Base-by-base conservation (phyloP, 2,329 filamentous ascomycete genomes). In the Coniochaeta prunicola region DNA sequence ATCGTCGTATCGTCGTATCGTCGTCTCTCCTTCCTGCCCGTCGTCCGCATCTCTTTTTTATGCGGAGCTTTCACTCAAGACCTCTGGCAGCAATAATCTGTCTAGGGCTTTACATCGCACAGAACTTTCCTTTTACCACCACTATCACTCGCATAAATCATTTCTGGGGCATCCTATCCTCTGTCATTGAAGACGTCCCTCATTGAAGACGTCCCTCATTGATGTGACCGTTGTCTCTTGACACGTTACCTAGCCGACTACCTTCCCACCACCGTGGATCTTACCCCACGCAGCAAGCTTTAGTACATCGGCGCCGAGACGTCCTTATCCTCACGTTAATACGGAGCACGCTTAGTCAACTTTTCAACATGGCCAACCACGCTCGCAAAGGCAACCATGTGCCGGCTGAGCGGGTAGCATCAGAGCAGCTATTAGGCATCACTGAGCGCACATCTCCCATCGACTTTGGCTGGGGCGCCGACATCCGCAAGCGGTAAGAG, bases 401-500 rank as follows among this genome's bases (percentile, higher is more conserved):
- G 58, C 66, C 69, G 4, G 61, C 63, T 13, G 67, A 71, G 45
- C 70, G 71, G 7, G 59, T 59, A 28, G 67, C 65, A 48, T 65
- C 68, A 5, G 71, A 74, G 62, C 69, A 71, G 60, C 66, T 60
- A 28, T 64, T 78, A n/a, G 76, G 76, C 42, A 78, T 79, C 56
- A 63, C 73, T 17, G 70, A 77, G 60, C 74, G 71, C 60, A 73
- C 72, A 4, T 73, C 74, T 1, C 62, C 70, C 5, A 70, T 73
- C 55, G 71, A 75, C 57, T 74, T 72, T 61, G 68, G 70, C 59
- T 79, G 76, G 76, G 66, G 68, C 31, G 77, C 76, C 42, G 74
- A 77, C 54, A 71, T 74, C 57, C 74, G 77, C 59, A 77, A 76
- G 63, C 73, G 76, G 76, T 77, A 70, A 54, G 69, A n/a, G n/a